Base-by-base conservation (phyloP, 441 rosid species). In the Capsella rubella region DNA sequence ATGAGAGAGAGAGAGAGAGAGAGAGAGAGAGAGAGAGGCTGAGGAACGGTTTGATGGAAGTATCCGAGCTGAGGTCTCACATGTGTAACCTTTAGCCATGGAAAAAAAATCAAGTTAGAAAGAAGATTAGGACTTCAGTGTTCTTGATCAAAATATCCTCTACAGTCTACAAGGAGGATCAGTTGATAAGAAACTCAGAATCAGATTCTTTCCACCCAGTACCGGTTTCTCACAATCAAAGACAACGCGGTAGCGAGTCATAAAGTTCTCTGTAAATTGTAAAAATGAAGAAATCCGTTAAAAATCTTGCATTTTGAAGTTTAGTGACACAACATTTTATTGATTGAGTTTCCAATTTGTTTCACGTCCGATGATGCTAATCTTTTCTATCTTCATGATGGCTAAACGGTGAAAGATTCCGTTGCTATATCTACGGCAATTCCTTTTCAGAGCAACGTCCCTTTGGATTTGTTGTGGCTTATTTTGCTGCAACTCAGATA, bases 341-440 rank as follows among this genome's bases (percentile, higher is more conserved):
- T 14, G 56, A 14, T 58, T 58, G 45, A 31, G 39, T 50, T 53
- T 28, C 15, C 16, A 57, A 54, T 21, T 15, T 32, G 52, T 87
- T 95, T 92, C 76, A 92, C 97, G 98, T 80, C 97, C 99, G 3
- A 95, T 91, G 74, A 95, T 92, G 73, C 94, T 90, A 64, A 92
- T 82, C 64, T 84, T 80, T 53, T 85, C 88, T 56, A 93, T 95
- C 78, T 82, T 92, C 72, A 91, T 83, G 40, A 95, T 61, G 49
- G 73, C 98, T 47, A 95, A 87, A 78, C 99, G 92, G 55, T 91
- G 92, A 6, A 89, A 0, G 18, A 16, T 16, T 16, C 18, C 18
- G 18, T 16, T 16, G 18, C 18, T 16, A 16, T 16, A 16, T 16
- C 18, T 16, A 16, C 18, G 18, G 18, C 18, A 16, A 16, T 16